These are phyloP conservation scores for Saccharomycopsis sp. DNA, from an alignment of 805 yeast genomes.

Conservation along the genomic window DNA sequence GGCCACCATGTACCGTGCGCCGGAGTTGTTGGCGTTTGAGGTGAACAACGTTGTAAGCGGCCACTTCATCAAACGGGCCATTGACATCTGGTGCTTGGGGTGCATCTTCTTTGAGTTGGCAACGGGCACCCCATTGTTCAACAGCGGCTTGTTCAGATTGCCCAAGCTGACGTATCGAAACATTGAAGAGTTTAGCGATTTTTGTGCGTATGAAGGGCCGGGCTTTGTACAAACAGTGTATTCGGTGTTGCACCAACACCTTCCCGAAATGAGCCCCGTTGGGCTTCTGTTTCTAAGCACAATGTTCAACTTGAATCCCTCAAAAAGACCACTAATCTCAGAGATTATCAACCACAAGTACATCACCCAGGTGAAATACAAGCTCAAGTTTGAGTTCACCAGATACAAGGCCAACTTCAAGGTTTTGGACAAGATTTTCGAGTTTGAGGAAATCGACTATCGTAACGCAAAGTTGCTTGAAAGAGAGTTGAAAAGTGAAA, in stretches of 20 bases:
- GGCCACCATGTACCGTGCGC: constrained; percentile 94
- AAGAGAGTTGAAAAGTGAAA: too few species aligned
- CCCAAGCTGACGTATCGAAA: neutral
- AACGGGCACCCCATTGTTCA: neutral
- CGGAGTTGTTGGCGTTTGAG: constrained; percentile 81
- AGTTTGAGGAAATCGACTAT: constrained; percentile 1
- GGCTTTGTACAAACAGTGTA: neutral
- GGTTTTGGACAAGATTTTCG: neutral
- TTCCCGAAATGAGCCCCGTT: neutral
- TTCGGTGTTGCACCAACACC: neutral
- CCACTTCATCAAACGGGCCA: constrained; percentile 63
- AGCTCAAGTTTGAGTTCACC: neutral
- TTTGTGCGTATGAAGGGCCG: neutral
- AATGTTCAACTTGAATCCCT: neutral
- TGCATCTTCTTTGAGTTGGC: constrained; percentile 63
- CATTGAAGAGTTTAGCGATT: neutral
- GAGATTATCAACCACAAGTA: neutral
- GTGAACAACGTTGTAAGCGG: constrained; percentile 67
- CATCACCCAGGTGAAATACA: neutral
- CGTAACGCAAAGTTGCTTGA: too few species aligned
- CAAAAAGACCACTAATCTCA: neutral
- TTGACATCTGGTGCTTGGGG: constrained; percentile 94
- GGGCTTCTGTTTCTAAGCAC: neutral
- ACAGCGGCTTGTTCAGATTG: neutral
- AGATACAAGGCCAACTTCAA: neutral